Evolutionary conservation across 1,284 basidiomycete species (phyloP).

Genomic region (Ganoderma meredithae): DNA sequence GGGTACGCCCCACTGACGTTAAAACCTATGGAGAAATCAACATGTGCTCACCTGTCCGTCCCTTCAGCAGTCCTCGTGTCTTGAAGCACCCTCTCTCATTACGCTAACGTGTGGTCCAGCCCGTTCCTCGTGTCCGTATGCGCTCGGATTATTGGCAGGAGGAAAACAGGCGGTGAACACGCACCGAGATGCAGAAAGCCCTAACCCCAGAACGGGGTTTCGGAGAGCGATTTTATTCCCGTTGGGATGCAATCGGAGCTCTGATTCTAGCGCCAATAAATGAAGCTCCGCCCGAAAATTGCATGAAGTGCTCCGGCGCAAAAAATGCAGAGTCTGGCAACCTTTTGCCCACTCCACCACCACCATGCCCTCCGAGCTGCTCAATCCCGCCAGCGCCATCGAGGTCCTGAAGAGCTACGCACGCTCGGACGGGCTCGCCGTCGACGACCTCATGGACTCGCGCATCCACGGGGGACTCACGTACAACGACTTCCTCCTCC

Average conservation of each 20-base stretch:
- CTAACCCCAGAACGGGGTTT: conserved; percentile 22
- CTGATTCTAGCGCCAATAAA: background rate
- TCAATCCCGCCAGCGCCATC: conserved; percentile 73
- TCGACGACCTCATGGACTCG: conserved; percentile 92
- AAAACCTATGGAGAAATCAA: background rate
- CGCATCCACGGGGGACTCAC: conserved; percentile 91
- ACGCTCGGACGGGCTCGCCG: conserved; percentile 86
- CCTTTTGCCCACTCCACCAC: conserved; percentile 36
- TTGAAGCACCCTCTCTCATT: background rate
- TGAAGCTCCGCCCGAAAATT: conserved; percentile 23
- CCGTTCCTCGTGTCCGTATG: background rate
- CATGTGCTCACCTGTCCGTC: background rate
- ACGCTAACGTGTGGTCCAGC: background rate
- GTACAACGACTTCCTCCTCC: conserved; percentile 93
- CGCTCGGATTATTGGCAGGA: background rate
- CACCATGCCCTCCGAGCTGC: conserved; percentile 45
- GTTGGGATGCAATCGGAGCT: background rate
- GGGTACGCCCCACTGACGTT: background rate
- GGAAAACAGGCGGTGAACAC: background rate
- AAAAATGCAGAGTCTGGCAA: conserved; percentile 32
- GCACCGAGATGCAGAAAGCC: background rate
- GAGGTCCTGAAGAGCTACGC: conserved; percentile 79
- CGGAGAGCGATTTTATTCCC: background rate
- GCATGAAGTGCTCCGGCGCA: conserved; percentile 16
- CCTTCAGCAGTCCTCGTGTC: background rate